Evolutionary conservation across 1,284 basidiomycete genomes (phyloP).

Genomic region (Cerrena zonata): DNA sequence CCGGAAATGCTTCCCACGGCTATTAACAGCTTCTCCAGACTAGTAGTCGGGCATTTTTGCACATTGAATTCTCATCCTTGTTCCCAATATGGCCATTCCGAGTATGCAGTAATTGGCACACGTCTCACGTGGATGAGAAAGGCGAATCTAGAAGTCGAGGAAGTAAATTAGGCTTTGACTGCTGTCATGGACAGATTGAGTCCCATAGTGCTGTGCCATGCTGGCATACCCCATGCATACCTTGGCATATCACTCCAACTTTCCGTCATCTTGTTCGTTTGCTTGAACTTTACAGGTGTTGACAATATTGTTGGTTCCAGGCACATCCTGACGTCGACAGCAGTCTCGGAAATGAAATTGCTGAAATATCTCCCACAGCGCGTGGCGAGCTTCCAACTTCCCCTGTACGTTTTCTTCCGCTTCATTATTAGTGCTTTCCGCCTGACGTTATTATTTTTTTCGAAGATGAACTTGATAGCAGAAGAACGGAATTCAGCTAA

Average conservation of each 20-base stretch:
- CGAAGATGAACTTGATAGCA: background rate
- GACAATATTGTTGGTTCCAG: conserved; percentile 2
- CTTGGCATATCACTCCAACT: background rate
- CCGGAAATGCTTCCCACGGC: too few relatives aligned
- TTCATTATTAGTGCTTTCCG: too few relatives aligned
- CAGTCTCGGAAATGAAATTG: background rate
- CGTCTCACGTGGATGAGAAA: too few relatives aligned
- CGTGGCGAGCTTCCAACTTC: background rate
- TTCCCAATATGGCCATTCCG: background rate
- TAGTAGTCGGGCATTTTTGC: background rate
- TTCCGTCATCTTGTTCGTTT: background rate
- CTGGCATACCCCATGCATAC: too few relatives aligned
- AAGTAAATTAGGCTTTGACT: too few relatives aligned
- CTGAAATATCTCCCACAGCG: background rate
- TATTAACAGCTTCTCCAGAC: background rate
- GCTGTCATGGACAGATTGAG: too few relatives aligned
- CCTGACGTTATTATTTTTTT: background rate
- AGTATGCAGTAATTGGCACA: background rate
- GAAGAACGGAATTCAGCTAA: too few relatives aligned
- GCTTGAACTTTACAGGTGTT: background rate
- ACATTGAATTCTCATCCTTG: background rate
- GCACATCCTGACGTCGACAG: conserved; percentile 8
- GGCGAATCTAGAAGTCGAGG: too few relatives aligned
- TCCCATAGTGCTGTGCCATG: too few relatives aligned
- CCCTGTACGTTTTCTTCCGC: background rate